Evolutionary conservation across 345 rosid species (phyloP), one percentile per base, ranked within the genome.

Genomic region (Carallia pectinifolia): DNA sequence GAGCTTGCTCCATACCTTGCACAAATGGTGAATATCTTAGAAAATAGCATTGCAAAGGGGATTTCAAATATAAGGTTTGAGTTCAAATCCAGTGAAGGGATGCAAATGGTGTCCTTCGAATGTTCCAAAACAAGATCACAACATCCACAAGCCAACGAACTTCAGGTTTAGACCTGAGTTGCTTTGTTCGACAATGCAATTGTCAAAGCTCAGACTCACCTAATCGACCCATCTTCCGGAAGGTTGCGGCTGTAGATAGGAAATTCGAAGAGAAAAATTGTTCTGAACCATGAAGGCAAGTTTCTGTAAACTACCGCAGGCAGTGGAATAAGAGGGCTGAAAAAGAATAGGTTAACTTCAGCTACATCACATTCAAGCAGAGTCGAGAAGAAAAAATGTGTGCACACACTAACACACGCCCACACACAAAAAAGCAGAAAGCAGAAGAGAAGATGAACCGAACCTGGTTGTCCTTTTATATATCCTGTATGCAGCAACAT

Each of bases 261-360:
- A 75, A 91, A 77, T 71, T 91, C 97, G 38, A 89, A 89, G 74
- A 91, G 81, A 71, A 88, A 81, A 19, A 68, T 70, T 15, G 83
- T 55, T 65, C 87, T 91, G 77, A 87, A 83, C 97, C 98, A 94
- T 16, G 73, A 74, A 5, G 98, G 93, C 66, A 94, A 80, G 77
- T 72, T 85, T 40, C 89, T 85, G 37, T 88, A 94, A n/a, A 84
- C 83, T 44, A 58, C 75, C 48, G 80, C 79, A 1, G 97, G 97
- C 58, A 94, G 86, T 8, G 81, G 88, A 82, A 94, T 77, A 58
- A 94, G 86, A 60, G 96, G 96, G 84, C 98, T 94, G 97, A 74
- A 81, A 77, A 59, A 66, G 50, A 63, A 65, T 16, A 64, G 10
- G 44, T 47, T 38, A 71, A 70, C n/a, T 31, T 67, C 44, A 36